Conservation (phyloP, 2,329 filamentous ascomycete genomes). For the Nemania serpens region DNA sequence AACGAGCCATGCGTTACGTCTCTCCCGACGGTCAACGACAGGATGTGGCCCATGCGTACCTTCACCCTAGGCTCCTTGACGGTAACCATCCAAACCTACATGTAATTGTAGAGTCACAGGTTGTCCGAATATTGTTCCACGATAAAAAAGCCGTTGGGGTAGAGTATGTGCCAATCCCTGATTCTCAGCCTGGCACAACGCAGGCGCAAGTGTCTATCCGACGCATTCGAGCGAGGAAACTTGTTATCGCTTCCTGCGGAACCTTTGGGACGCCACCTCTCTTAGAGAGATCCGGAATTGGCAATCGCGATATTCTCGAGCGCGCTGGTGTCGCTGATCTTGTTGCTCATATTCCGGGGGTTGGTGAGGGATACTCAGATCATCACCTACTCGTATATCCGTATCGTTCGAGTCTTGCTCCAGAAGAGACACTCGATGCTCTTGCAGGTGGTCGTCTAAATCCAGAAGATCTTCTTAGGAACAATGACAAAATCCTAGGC, state of each 20-base stretch:
- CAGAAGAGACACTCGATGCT: constrained; percentile 7
- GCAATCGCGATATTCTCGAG: constrained; percentile 5
- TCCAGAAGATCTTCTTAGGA: background rate
- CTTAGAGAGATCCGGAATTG: constrained; percentile 21
- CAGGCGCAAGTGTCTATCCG: background rate
- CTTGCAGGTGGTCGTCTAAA: background rate
- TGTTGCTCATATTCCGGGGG: constrained; percentile 8
- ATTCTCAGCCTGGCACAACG: too few species aligned
- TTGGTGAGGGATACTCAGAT: constrained; percentile 14
- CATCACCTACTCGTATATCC: constrained; percentile 2
- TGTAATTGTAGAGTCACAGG: constrained; percentile 55
- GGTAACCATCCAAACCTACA: constrained; percentile 50
- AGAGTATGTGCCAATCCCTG: constrained; percentile 50
- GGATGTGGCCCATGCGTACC: constrained; percentile 9
- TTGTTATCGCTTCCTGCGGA: constrained; percentile 43
- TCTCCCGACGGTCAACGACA: constrained; percentile 14
- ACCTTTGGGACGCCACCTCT: constrained; percentile 7
- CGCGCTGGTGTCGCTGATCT: constrained; percentile 39
- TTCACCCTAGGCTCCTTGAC: constrained; percentile 14
- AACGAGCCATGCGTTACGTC: constrained; percentile 4
- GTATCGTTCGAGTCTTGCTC: constrained; percentile 9
- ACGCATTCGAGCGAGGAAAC: constrained; percentile 44
- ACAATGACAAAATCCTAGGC: constrained; percentile 10
- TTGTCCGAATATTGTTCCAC: constrained; percentile 52
- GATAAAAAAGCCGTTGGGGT: constrained; percentile 54